These are phyloP conservation scores for Thermomucor indicae-seudaticae DNA, from an alignment of 371 early-diverging fungal species.

Conservation along the genomic window DNA sequence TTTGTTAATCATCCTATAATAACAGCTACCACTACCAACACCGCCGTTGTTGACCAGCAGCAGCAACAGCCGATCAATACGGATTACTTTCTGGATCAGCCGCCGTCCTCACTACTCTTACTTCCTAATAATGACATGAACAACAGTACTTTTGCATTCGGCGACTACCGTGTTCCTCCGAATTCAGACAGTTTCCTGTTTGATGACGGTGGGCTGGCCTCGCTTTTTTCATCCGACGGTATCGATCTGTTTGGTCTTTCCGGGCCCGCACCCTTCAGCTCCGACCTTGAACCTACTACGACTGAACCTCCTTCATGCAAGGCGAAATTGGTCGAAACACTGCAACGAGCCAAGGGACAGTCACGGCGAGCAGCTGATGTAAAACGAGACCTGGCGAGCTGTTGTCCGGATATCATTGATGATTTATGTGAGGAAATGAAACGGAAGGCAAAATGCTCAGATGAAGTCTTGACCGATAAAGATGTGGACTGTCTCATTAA, in stretches of 20 bases:
- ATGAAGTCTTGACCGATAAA: constrained; percentile 4
- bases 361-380: constrained; percentile 18
- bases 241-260: constrained; percentile 24
- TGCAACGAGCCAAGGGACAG: constrained; percentile 15
- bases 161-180: constrained; percentile 15
- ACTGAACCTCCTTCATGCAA: not conserved
- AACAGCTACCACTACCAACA: too few species aligned
- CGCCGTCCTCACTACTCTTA: too few species aligned
- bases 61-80: too few species aligned
- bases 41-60: too few species aligned
- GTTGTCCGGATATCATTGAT: constrained; percentile 27
- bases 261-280: constrained; percentile 11
- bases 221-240: constrained; percentile 20
- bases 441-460: constrained; percentile 8
- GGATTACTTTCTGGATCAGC: too few species aligned
- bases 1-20: too few species aligned
- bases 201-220: constrained; percentile 9
- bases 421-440: constrained; percentile 14
- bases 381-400: constrained; percentile 3
- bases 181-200: constrained; percentile 15
- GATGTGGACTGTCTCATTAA: constrained; percentile 8
- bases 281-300: constrained; percentile 1
- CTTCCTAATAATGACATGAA: not conserved
- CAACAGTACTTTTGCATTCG: not conserved
- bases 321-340: not conserved